A percentile compares a stretch with the other conserved stretches of the same genome.
Conservation (phyloP, 2,329 filamentous ascomycete species). For the Xylaria digitata region DNA sequence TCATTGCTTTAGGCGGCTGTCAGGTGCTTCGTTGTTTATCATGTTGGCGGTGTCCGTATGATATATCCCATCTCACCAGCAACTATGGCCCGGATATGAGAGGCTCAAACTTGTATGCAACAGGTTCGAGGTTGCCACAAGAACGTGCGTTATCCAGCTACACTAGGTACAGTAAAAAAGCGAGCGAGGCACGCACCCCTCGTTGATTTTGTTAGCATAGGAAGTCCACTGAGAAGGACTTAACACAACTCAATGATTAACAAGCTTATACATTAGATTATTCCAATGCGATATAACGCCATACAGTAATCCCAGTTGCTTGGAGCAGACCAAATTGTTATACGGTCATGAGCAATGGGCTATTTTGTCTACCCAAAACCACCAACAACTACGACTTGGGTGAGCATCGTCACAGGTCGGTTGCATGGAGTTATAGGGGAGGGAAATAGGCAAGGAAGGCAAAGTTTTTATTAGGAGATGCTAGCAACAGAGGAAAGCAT, state of each 20-base stretch:
- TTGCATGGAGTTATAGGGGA: background rate
- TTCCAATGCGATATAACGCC: background rate
- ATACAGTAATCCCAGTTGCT: background rate
- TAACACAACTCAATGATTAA: constrained; percentile 5
- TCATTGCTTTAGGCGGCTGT: background rate
- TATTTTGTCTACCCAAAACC: background rate
- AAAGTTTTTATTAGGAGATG: background rate
- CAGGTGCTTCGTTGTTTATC: constrained; percentile 6
- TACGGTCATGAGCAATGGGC: background rate
- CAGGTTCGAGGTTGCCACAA: background rate
- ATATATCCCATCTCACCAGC: background rate
- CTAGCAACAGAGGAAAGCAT: background rate
- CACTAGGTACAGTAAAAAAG: background rate
- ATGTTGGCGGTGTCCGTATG: background rate
- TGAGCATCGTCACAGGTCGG: background rate
- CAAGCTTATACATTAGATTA: constrained; percentile 12
- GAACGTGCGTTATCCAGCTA: background rate
- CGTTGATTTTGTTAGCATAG: background rate
- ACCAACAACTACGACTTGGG: background rate
- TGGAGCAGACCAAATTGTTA: background rate
- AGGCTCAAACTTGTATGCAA: background rate
- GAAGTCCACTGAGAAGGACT: background rate
- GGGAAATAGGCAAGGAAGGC: background rate
- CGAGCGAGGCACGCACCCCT: background rate
- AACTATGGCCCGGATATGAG: background rate